These are phyloP conservation scores for Trichosporon ovoides DNA, from an alignment of 1,284 basidiomycete species.

Conservation along the genomic window DNA sequence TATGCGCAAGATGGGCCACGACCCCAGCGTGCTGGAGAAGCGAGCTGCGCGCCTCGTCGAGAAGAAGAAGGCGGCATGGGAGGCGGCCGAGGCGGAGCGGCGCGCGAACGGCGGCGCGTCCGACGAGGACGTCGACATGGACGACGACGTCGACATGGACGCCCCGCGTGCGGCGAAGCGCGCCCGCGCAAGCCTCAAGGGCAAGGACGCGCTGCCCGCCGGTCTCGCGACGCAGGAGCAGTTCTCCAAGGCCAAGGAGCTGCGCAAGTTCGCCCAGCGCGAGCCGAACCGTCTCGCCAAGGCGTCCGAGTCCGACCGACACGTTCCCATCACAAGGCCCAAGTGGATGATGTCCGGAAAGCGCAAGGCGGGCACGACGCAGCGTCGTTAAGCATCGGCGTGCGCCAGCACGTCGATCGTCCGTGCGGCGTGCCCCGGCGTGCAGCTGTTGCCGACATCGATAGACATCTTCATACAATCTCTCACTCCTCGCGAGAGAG, in stretches of 20 bases:
- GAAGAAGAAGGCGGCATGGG: conserved; percentile 43
- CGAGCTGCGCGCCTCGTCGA: conserved; percentile 70
- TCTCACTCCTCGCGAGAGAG: no score
- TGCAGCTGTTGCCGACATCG: no score
- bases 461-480: no score
- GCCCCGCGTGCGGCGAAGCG: not conserved
- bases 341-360: conserved; percentile 72
- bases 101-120: conserved; percentile 25
- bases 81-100: conserved; percentile 41
- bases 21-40: conserved; percentile 81
- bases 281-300: conserved; percentile 78
- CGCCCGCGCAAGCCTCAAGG: conserved; percentile 2
- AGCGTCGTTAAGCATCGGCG: conserved; percentile 63
- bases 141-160: conserved; percentile 2
- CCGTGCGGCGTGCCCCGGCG: no score
- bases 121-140: conserved; percentile 14
- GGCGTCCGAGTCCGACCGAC: conserved; percentile 81
- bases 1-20: conserved; percentile 79
- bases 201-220: conserved; percentile 46
- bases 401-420: no score
- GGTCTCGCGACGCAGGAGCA: conserved; percentile 77
- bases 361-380: conserved; percentile 79
- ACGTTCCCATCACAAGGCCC: conserved; percentile 47
- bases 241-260: conserved; percentile 67
- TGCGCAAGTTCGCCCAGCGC: conserved; percentile 78